Percentiles rank a stretch among this genome's conserved stretches.
Conservation (phyloP, 1,284 basidiomycete species). For the Blastosporella zonata region DNA sequence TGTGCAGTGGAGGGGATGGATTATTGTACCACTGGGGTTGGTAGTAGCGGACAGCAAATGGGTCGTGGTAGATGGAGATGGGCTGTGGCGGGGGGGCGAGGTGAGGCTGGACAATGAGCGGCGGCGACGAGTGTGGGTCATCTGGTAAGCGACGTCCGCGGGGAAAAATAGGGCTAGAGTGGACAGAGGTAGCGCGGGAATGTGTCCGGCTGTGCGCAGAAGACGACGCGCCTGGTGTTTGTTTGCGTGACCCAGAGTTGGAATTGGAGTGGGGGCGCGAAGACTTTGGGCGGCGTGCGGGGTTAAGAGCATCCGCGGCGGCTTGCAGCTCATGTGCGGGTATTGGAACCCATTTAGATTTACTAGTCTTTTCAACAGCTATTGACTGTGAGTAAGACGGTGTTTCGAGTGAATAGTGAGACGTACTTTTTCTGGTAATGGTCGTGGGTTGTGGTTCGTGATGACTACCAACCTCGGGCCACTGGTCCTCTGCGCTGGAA, state of each 20-base stretch:
- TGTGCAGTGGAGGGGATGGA: background rate
- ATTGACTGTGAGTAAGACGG: no score
- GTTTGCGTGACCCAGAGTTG: background rate
- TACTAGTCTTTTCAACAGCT: slow-evolving; percentile 42
- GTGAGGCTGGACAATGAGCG: slow-evolving; percentile 7
- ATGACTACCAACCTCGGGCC: no score
- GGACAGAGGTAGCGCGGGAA: slow-evolving; percentile 29
- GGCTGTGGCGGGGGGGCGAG: slow-evolving; percentile 5
- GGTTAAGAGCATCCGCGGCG: slow-evolving; percentile 42
- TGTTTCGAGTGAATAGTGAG: slow-evolving; percentile 22
- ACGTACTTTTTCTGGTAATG: no score
- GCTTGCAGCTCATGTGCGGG: slow-evolving; percentile 55
- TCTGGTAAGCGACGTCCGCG: slow-evolving; percentile 25
- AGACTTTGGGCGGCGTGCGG: slow-evolving; percentile 13
- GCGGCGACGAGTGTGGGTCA: slow-evolving; percentile 17
- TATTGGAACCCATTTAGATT: slow-evolving; percentile 62
- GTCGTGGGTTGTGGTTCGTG: no score
- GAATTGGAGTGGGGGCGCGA: background rate
- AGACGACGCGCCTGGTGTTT: background rate
- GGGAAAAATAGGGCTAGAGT: slow-evolving; percentile 29
- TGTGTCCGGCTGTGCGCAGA: slow-evolving; percentile 21
- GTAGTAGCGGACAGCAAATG: slow-evolving; percentile 2
- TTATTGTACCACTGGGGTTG: slow-evolving; percentile 19
- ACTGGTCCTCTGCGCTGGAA: slow-evolving; percentile 32
- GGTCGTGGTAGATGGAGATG: slow-evolving; percentile 1